Evolutionary conservation across 176 grass and related monocot species (phyloP).

Genomic region (Leersia perrieri): DNA sequence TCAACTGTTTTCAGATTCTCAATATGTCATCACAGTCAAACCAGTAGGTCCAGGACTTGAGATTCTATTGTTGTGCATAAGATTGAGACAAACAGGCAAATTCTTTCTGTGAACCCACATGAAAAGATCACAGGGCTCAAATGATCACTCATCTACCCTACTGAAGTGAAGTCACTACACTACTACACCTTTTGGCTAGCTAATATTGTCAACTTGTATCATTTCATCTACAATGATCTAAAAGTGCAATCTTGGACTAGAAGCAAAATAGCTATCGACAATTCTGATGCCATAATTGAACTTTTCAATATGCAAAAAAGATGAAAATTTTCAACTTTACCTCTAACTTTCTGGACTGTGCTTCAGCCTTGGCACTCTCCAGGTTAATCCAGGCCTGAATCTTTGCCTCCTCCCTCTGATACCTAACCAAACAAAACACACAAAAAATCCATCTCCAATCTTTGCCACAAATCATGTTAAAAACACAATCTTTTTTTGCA

Average conservation of each 20-base stretch:
- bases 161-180: constrained; percentile 4
- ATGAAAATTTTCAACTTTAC: constrained; percentile 28
- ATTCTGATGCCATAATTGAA: not conserved
- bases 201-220: not conserved
- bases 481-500: not conserved
- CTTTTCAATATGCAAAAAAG: not conserved
- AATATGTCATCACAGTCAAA: not conserved
- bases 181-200: not conserved
- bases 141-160: constrained; percentile 6
- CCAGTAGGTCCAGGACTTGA: not conserved
- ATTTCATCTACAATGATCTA: not conserved
- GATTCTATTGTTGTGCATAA: not conserved
- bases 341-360: constrained; percentile 95
- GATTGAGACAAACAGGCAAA: not conserved
- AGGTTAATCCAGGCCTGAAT: constrained; percentile 97
- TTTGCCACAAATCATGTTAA: not conserved
- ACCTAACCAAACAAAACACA: constrained; percentile 43
- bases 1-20: not conserved
- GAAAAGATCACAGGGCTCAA: not conserved
- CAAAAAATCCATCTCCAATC: not conserved
- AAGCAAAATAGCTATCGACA: not conserved
- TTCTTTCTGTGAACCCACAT: not conserved
- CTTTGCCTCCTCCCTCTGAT: constrained; percentile 96
- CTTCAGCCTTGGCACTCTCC: constrained; percentile 94
- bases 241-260: not conserved